phyloP scores from a whole-genome alignment of 306 rosid species.

The Sicyos edulis region DNA sequence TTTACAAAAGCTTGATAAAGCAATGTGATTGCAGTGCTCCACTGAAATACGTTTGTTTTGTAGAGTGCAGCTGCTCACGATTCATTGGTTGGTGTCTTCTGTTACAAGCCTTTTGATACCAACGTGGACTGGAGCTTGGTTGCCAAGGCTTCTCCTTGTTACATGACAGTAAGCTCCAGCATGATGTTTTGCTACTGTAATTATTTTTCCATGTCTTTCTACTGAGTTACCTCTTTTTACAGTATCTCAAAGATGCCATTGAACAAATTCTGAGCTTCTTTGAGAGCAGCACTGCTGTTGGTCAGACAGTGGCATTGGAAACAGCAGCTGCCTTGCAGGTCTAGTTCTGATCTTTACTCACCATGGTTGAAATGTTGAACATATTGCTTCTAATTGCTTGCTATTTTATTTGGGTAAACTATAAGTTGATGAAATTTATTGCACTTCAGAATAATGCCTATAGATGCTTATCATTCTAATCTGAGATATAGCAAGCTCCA shows the following conservation, averaged over 20 bases:
- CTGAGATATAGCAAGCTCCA: slow-evolving; percentile 11
- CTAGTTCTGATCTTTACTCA: slow-evolving; percentile 13
- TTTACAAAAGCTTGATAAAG: not conserved
- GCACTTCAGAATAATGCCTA: not conserved
- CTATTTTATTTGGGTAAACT: not conserved
- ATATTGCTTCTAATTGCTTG: not conserved
- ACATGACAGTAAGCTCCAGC: slow-evolving; percentile 71
- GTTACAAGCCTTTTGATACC: slow-evolving; percentile 69
- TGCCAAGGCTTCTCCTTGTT: slow-evolving; percentile 96
- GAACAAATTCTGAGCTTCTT: slow-evolving; percentile 76
- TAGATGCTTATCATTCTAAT: not conserved
- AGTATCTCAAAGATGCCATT: slow-evolving; percentile 82
- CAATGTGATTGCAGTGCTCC: not conserved
- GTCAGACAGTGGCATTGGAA: slow-evolving; percentile 83
- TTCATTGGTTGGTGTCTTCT: slow-evolving; percentile 68
- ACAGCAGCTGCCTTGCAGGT: slow-evolving; percentile 99
- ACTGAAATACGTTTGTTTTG: slow-evolving; percentile 14
- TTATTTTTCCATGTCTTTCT: slow-evolving; percentile 25
- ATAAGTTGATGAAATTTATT: not conserved
- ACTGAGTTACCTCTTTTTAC: slow-evolving; percentile 32
- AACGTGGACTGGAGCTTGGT: slow-evolving; percentile 96
- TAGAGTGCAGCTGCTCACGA: slow-evolving; percentile 82
- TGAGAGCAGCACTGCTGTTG: slow-evolving; percentile 63
- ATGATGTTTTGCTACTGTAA: slow-evolving; percentile 9
- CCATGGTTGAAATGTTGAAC: not conserved